Percentiles rank a stretch among this genome's conserved stretches.
These are phyloP conservation scores for Daedalea quercina DNA, from an alignment of 768 basidiomycete species.

Conservation along the genomic window DNA sequence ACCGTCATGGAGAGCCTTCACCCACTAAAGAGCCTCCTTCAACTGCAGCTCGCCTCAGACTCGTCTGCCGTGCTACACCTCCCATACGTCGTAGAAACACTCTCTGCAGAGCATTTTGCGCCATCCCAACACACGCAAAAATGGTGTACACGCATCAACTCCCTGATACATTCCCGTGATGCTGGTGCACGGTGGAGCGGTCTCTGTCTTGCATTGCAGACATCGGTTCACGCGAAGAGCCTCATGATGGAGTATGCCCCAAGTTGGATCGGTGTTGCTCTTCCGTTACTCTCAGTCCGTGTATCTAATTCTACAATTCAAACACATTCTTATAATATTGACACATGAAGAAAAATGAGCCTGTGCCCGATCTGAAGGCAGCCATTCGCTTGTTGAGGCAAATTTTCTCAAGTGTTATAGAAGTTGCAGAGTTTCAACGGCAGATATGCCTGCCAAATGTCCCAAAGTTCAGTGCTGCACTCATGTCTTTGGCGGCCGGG, in stretches of 20 bases:
- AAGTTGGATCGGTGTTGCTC: slow-evolving; percentile 58
- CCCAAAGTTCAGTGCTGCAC: slow-evolving; percentile 57
- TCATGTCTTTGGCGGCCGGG: slow-evolving; percentile 52
- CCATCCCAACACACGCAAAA: slow-evolving; percentile 66
- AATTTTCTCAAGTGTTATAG: slow-evolving; percentile 53
- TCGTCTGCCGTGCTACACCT: slow-evolving; percentile 50
- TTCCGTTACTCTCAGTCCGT: slow-evolving; percentile 70
- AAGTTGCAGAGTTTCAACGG: slow-evolving; percentile 75
- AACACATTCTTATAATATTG: neutral
- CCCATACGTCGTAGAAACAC: slow-evolving; percentile 48
- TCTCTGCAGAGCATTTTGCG: slow-evolving; percentile 44
- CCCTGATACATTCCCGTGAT: slow-evolving; percentile 73
- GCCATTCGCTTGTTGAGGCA: slow-evolving; percentile 56
- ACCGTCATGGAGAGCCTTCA: slow-evolving; percentile 23
- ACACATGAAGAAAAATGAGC: slow-evolving; percentile 56
- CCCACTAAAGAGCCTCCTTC: slow-evolving; percentile 57
- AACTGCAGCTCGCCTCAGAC: slow-evolving; percentile 69
- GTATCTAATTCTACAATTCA: slow-evolving; percentile 12
- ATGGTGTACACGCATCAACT: slow-evolving; percentile 70
- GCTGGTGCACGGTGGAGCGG: slow-evolving; percentile 77
- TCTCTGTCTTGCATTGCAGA: slow-evolving; percentile 65
- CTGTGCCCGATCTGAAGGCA: slow-evolving; percentile 50
- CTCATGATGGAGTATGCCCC: slow-evolving; percentile 67
- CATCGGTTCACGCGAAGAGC: slow-evolving; percentile 47
- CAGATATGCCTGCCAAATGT: slow-evolving; percentile 69